Base-by-base conservation (phyloP, 1,284 basidiomycete species). In the Cutaneotrichosporon cyanovorans region DNA sequence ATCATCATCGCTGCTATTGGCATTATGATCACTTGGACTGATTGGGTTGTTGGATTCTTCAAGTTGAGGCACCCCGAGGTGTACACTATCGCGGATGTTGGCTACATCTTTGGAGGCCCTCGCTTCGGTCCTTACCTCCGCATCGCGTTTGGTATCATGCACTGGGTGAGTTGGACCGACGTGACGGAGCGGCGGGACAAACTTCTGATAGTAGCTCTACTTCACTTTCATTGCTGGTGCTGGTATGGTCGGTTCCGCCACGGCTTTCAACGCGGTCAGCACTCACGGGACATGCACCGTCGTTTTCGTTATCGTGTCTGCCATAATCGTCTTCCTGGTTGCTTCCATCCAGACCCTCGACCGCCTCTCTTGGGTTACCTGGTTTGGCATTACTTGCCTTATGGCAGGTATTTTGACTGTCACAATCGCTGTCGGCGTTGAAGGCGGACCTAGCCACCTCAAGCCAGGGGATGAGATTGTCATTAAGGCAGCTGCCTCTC, bases 381-480 rank as follows among this genome's bases (percentile, higher is more conserved):
- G 65, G 63, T 47, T 64, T 39, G 68, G 66, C n/a, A 51, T 67
- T 14, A 23, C 46, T 21, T 51, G 53, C 34, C 57, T 55, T 40
- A 37, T 63, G 2, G 23, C 46, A 2, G 44, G 62, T 3, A 57
- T 66, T 38, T 39, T 70, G 37, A 60, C 60, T 12, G 48, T 69
- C 19, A 60, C 62, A 19, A 55, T 68, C 45, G 63, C 65, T 5
- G 66, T 69, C 15, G 63, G 59, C 8, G 45, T 63, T 1, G 54
- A 59, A 30, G 63, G 65, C 46, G 55, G 71, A 37, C 69, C 71
- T 1, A 55, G 1, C 65, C 65, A 28, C 25, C 7, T 28, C 25
- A 12, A 28, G n/a, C 25, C 8, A 28, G 12, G 12, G 25, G 8
- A 28, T 12, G 25, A 28, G 25, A 28, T 12, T 7, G 25, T 7